Base-by-base conservation (phyloP, 2,329 filamentous ascomycete species). In the Fusarium musae region DNA sequence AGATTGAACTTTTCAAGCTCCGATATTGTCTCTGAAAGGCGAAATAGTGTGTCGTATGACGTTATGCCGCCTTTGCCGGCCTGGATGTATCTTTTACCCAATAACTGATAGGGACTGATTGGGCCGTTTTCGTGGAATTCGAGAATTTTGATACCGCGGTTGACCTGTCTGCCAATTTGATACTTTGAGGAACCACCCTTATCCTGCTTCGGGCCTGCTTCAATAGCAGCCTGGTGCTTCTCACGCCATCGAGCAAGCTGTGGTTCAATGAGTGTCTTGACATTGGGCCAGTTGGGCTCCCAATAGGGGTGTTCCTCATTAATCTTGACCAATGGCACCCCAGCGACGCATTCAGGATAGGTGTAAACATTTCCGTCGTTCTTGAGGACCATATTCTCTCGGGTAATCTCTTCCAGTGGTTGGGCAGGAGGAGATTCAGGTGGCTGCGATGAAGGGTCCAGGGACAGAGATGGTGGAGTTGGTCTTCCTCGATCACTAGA, bases 11-110 rank as follows among this genome's bases (percentile, higher is more conserved):
- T 88, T 61, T 82, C 84, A 49, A 90, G 80, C 76, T 89, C 87
- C 6, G 85, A 84, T 34, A 89, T 82, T 1, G 88, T 85, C 54
- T 88, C 86, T 42, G 85, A 86, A 40, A 90, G 79, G 6, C 88
- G 85, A 74, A 87, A 89, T 6, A 90, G 79, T 0, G 87, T 90
- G 70, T 90, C 88, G 72, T 90, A 90, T 43, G 86, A 86, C 19
- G 81, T 84, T 42, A 84, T 83, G 46, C 80, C 82, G 4, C 82
- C 81, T 62, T 83, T 83, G 13, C 80, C 79, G 1, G 80, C 79
- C 42, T 81, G 77, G 61, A 89, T 85, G 74, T 84, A 88, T 26
- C 83, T 81, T 78, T 90, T 90, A 37, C 80, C 83, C 6, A 90
- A 82, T 15, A 90, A 83, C 77, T 90, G 88, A 64, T 87, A 89